Evolutionary conservation across 352 stramenopile genomes (phyloP).

Genomic region (Phytophthora pluvialis): DNA sequence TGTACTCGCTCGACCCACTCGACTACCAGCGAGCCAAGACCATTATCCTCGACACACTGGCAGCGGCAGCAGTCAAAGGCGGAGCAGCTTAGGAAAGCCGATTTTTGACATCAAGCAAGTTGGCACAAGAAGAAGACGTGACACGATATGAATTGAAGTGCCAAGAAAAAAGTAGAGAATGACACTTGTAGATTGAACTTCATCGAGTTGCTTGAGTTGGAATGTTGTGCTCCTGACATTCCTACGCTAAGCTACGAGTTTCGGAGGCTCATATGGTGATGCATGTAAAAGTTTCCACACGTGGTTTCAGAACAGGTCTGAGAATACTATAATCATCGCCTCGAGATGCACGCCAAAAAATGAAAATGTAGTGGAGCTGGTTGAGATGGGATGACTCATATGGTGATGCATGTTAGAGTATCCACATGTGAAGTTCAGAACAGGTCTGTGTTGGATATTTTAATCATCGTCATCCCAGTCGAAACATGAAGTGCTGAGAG

Average conservation of each 20-base stretch:
- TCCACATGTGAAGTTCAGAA: constrained; percentile 87
- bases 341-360: constrained; percentile 1
- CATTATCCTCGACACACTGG: constrained; percentile 70
- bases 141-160: not conserved
- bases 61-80: constrained; percentile 36
- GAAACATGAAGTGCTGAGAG: constrained; percentile 16
- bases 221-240: not conserved
- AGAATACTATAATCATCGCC: constrained; percentile 83
- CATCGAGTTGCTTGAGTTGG: not conserved
- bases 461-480: constrained; percentile 73
- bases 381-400: constrained; percentile 63
- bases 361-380: not conserved
- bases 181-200: constrained; percentile 13
- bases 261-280: constrained; percentile 88
- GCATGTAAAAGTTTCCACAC: constrained; percentile 89
- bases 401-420: constrained; percentile 91
- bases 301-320: constrained; percentile 88
- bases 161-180: not conserved
- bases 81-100: not conserved
- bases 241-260: constrained; percentile 5
- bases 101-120: no score
- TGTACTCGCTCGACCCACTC: constrained; percentile 74
- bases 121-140: not conserved
- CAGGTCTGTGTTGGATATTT: constrained; percentile 88
- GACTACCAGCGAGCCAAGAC: constrained; percentile 71